Conservation (phyloP, 495 filamentous ascomycete species). For the Neurospora sp. region DNA sequence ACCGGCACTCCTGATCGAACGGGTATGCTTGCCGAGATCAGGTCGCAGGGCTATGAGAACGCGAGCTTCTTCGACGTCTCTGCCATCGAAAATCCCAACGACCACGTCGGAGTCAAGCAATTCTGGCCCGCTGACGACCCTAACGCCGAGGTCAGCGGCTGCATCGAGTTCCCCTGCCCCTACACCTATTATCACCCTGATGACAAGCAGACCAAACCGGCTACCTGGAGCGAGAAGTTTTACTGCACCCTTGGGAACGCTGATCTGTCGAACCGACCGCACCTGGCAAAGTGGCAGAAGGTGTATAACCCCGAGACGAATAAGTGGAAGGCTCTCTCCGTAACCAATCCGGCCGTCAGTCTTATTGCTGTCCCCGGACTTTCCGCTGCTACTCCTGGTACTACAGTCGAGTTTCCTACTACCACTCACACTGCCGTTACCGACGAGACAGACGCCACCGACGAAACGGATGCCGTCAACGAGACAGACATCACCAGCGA, state of each 20-base stretch:
- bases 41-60: constrained; percentile 33
- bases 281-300: not conserved
- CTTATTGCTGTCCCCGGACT: not conserved
- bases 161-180: constrained; percentile 35
- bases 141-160: constrained; percentile 28
- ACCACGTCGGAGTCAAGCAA: constrained; percentile 34
- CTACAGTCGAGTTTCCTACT: not conserved
- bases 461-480: not conserved
- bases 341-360: not conserved
- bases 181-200: constrained; percentile 40
- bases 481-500: not conserved
- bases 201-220: constrained; percentile 34
- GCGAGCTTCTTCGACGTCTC: constrained; percentile 43
- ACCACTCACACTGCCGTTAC: not conserved
- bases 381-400: not conserved
- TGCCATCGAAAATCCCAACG: constrained; percentile 41
- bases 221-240: constrained; percentile 26
- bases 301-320: not conserved
- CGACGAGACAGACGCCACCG: not conserved
- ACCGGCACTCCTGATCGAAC: constrained; percentile 24
- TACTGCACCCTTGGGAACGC: constrained; percentile 30
- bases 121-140: constrained; percentile 29
- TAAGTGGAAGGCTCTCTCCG: not conserved
- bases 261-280: not conserved
- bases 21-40: constrained; percentile 45